A percentile compares a stretch with the other conserved stretches of the same genome.
These are phyloP conservation scores for Pezicula rhizophila DNA, from an alignment of 2,329 filamentous ascomycete species.

Conservation along the genomic window DNA sequence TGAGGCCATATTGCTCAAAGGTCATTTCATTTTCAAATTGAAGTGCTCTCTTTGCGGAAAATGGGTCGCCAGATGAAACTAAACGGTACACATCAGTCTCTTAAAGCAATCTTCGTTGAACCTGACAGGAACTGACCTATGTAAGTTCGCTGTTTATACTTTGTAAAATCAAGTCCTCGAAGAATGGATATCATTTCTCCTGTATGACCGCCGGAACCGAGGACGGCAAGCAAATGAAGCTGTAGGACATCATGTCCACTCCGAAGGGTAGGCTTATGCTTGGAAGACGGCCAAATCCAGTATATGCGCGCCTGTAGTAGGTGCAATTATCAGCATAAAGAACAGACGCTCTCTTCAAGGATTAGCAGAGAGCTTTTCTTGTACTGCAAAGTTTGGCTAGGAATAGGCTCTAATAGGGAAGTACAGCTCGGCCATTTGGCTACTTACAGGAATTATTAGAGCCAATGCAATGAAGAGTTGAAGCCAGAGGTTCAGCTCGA, in stretches of 20 bases:
- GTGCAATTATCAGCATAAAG: neutral
- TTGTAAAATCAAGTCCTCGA: slow-evolving; percentile 45
- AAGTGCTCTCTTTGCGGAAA: slow-evolving; percentile 58
- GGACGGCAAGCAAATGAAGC: slow-evolving; percentile 66
- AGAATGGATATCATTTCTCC: slow-evolving; percentile 91
- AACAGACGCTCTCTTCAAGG: neutral
- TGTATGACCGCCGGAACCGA: slow-evolving; percentile 91
- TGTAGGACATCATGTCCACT: neutral
- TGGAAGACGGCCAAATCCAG: neutral
- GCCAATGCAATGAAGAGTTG: too few relatives aligned
- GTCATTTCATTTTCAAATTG: slow-evolving; percentile 48
- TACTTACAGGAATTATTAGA: too few relatives aligned
- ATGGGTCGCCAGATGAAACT: slow-evolving; percentile 65
- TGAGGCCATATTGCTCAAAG: too few relatives aligned
- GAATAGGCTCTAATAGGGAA: too few relatives aligned
- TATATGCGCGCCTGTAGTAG: neutral
- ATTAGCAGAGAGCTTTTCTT: too few relatives aligned
- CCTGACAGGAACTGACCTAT: slow-evolving; percentile 6
- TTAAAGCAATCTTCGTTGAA: neutral
- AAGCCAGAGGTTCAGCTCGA: too few relatives aligned
- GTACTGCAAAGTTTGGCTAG: too few relatives aligned
- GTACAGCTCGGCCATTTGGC: too few relatives aligned
- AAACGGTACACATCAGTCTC: slow-evolving; percentile 30
- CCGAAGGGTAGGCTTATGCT: neutral
- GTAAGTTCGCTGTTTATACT: slow-evolving; percentile 68